Evolutionary conservation across 1,284 basidiomycete genomes (phyloP).

Genomic region (Apiotrichum domesticum): DNA sequence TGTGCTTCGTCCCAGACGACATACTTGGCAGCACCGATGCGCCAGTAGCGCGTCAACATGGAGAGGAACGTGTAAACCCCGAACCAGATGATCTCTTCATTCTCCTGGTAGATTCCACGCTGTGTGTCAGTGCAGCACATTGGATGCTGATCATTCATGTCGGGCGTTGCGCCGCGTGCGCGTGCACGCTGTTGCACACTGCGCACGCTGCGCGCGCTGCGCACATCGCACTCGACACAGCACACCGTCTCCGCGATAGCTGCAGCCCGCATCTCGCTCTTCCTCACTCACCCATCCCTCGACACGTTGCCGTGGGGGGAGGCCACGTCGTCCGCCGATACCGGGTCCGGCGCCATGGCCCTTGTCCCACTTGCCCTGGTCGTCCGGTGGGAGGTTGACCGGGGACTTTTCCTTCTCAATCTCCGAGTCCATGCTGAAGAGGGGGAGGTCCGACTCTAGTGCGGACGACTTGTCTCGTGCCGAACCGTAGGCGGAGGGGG

Average conservation of each 20-base stretch:
- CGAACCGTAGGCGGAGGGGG: slow-evolving; percentile 36
- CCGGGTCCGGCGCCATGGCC: slow-evolving; percentile 41
- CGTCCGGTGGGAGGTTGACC: slow-evolving; percentile 25
- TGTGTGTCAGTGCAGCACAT: slow-evolving; percentile 31
- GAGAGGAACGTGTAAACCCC: slow-evolving; percentile 85
- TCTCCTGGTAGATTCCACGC: slow-evolving; percentile 73
- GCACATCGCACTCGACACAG: not conserved
- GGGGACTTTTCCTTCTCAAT: slow-evolving; percentile 20
- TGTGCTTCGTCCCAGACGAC: slow-evolving; percentile 99
- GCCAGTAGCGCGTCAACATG: slow-evolving; percentile 90
- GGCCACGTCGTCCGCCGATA: slow-evolving; percentile 34
- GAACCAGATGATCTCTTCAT: slow-evolving; percentile 73
- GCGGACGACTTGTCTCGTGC: slow-evolving; percentile 6
- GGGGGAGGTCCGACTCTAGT: slow-evolving; percentile 10
- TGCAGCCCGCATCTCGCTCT: not conserved
- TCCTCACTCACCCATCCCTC: slow-evolving; percentile 36
- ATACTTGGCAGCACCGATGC: slow-evolving; percentile 76
- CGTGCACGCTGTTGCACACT: too few species aligned
- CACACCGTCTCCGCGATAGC: too few species aligned
- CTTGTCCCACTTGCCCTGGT: slow-evolving; percentile 43
- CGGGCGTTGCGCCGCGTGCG: too few species aligned
- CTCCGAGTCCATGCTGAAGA: slow-evolving; percentile 16
- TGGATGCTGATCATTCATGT: too few species aligned
- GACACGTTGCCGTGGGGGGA: slow-evolving; percentile 36
- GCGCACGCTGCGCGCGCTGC: not conserved